A percentile compares a stretch with the other conserved stretches of the same genome.
Conservation (phyloP, 2,329 filamentous ascomycete species). For the Diaporthe velutina region DNA sequence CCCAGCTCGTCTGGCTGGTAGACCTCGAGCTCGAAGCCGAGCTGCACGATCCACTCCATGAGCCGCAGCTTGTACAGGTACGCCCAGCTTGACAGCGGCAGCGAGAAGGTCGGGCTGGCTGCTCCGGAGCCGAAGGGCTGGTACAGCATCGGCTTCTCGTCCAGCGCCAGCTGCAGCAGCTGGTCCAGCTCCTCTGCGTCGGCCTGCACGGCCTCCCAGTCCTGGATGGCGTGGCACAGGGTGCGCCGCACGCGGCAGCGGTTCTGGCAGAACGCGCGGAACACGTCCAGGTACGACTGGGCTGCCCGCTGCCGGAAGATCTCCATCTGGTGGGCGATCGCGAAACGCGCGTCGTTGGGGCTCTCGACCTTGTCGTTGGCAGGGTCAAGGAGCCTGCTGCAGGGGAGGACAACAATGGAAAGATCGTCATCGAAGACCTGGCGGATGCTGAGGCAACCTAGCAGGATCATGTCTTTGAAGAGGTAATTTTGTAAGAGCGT, state of each 20-base stretch:
- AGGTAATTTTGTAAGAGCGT: constrained; percentile 83
- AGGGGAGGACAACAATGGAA: constrained; percentile 80
- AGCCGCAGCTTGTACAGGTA: constrained; percentile 91
- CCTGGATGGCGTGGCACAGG: constrained; percentile 84
- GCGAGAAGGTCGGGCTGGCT: constrained; percentile 71
- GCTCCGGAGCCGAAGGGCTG: constrained; percentile 54
- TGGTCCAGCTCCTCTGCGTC: constrained; percentile 85
- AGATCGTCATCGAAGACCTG: constrained; percentile 86
- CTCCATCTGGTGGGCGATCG: constrained; percentile 82
- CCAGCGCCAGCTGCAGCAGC: constrained; percentile 71
- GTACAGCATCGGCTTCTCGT: constrained; percentile 70
- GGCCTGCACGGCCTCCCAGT: constrained; percentile 86
- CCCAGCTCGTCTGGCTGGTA: constrained; percentile 88
- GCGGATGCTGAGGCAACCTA: constrained; percentile 77
- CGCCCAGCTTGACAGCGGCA: constrained; percentile 87
- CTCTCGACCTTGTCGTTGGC: constrained; percentile 82
- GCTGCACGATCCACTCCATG: constrained; percentile 88
- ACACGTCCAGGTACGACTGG: constrained; percentile 84
- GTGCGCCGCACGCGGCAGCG: constrained; percentile 89
- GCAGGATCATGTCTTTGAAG: constrained; percentile 77
- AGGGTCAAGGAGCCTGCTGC: constrained; percentile 77
- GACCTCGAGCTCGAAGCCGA: constrained; percentile 93
- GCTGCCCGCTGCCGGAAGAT: constrained; percentile 71
- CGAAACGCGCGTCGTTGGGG: constrained; percentile 78
- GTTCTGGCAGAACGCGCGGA: constrained; percentile 90